Evolutionary conservation across 495 filamentous ascomycete species (phyloP), one percentile per base, ranked within the genome.

Genomic region (Xylaria sp.): DNA sequence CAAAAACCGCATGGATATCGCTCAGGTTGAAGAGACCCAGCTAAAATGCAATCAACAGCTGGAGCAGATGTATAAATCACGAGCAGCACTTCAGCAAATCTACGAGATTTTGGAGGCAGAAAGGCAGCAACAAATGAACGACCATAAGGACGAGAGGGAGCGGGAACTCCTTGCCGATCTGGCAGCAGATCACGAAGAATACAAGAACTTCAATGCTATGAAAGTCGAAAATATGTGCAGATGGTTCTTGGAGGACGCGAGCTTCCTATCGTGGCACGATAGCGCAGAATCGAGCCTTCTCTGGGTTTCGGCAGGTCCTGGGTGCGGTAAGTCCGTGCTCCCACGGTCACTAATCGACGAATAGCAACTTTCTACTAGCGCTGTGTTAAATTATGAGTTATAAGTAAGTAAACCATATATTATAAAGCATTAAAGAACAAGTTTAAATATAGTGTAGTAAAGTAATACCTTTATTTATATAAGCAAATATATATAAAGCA

Each of bases 301-400:
- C n/a, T 84, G 78, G 81, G 71, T 85, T 15, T 78, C 82, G 17
- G 83, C 83, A 11, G 78, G 73, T 55, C 81, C 82, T 19, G 82
- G 82, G 8, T 83, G 79, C 65, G 81, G 83, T 11, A 84, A 84
- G 48, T 84, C 82, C 19, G 80, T 85, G 11, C 71, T 83, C n/a
- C 70, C 82, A 31, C 61, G 69, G 44, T 68, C 67, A 19, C 63
- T 84, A 3, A 70, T 84, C 21, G 77, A 81, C 65, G 76, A 82
- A 50, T 8, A 68, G 15, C 69, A 43, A 37, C 67, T 76, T 11
- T 67, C 70, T n/a, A 73, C 63, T 5, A 74, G 43, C 17, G 59
- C 71, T n/a, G n/a, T n/a, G n/a, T n/a, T n/a, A n/a, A n/a, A n/a
- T n/a, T n/a, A n/a, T n/a, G n/a, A n/a, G n/a, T n/a, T n/a, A n/a